Percentiles rank a stretch among this genome's conserved stretches.
These are phyloP conservation scores for Cylindrotheca fusiformis DNA, from an alignment of 108 stramenopile species.

Conservation along the genomic window DNA sequence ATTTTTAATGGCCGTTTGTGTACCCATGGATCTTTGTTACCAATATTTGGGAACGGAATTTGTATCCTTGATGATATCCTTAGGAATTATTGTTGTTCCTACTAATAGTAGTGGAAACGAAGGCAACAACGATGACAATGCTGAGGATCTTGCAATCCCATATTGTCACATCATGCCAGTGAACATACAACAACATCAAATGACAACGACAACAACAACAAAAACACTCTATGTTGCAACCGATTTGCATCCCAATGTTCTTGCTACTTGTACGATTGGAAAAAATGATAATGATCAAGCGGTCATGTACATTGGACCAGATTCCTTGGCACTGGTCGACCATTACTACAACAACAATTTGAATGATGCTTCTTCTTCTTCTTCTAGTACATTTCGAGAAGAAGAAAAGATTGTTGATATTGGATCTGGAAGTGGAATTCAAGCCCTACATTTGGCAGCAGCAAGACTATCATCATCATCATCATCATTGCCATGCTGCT, in stretches of 20 bases:
- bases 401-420: slow-evolving; percentile 45
- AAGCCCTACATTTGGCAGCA: slow-evolving; percentile 45
- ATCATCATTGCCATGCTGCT: not conserved
- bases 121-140: slow-evolving; percentile 7
- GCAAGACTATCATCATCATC: slow-evolving; percentile 22
- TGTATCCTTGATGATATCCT: slow-evolving; percentile 34
- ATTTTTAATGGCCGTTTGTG: slow-evolving; percentile 11
- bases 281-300: slow-evolving; percentile 25
- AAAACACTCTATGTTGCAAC: slow-evolving; percentile 39
- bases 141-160: slow-evolving; percentile 42
- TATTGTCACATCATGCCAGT: slow-evolving; percentile 63
- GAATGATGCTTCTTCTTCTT: not conserved
- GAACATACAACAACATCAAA: not conserved
- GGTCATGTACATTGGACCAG: slow-evolving; percentile 88
- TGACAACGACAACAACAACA: too few relatives aligned
- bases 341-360: slow-evolving; percentile 21
- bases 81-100: slow-evolving; percentile 54
- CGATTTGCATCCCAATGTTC: slow-evolving; percentile 74
- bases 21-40: slow-evolving; percentile 32
- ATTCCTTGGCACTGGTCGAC: slow-evolving; percentile 72
- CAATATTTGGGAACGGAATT: slow-evolving; percentile 35
- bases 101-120: too few relatives aligned
- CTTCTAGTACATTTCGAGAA: not conserved
- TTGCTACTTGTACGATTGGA: slow-evolving; percentile 48
- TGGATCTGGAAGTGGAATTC: slow-evolving; percentile 75